Conservation (phyloP, 1,284 basidiomycete species). For the Ganoderma lucidum region DNA sequence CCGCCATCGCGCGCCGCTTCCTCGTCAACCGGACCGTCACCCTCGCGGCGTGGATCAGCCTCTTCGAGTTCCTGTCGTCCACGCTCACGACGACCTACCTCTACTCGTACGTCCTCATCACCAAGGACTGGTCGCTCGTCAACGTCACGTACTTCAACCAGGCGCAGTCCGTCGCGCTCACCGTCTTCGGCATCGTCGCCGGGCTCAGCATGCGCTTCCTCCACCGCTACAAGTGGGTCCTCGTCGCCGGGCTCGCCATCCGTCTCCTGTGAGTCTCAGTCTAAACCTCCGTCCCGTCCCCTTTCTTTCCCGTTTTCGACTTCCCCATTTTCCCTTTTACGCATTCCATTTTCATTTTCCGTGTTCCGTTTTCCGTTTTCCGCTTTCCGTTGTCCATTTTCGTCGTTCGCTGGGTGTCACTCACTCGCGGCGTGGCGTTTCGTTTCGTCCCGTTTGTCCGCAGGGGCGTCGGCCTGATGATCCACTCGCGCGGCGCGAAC, state of each 20-base stretch:
- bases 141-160: conserved; percentile 63
- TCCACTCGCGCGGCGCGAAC: conserved; percentile 71
- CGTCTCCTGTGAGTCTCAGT: conserved; percentile 55
- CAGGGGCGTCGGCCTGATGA: conserved; percentile 77
- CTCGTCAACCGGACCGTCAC: conserved; percentile 66
- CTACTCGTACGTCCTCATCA: conserved; percentile 67
- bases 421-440: too few relatives aligned
- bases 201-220: conserved; percentile 64
- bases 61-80: conserved; percentile 76
- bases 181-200: conserved; percentile 69
- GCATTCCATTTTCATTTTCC: too few relatives aligned
- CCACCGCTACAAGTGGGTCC: conserved; percentile 67
- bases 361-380: too few relatives aligned
- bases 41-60: conserved; percentile 69
- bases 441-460: too few relatives aligned
- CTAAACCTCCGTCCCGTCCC: conserved; percentile 10
- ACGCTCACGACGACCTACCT: conserved; percentile 68
- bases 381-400: too few relatives aligned
- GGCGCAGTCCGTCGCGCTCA: conserved; percentile 67
- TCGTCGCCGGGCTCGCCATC: conserved; percentile 72
- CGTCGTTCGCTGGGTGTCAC: too few relatives aligned
- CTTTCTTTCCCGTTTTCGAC: too few relatives aligned
- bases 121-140: conserved; percentile 65
- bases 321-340: too few relatives aligned
- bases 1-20: conserved; percentile 65